Evolutionary conservation across 2,329 filamentous ascomycete species (phyloP).

Genomic region (Fusarium begoniae): DNA sequence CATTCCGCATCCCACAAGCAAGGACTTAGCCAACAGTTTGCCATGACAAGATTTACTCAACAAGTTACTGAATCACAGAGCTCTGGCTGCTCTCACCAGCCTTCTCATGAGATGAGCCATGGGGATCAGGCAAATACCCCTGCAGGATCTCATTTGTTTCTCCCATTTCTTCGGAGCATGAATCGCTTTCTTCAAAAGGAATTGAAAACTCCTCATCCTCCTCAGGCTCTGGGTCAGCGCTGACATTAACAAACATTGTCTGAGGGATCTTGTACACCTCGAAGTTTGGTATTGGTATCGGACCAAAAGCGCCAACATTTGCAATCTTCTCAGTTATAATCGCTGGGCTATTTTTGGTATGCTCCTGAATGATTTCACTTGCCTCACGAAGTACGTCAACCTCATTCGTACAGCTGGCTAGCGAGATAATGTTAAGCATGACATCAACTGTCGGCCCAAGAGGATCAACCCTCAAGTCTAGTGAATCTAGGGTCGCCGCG

Average conservation of each 20-base stretch:
- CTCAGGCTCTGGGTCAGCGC: not conserved
- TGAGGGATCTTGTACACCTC: not conserved
- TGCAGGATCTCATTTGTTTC: not conserved
- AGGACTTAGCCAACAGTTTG: not conserved
- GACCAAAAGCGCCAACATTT: not conserved
- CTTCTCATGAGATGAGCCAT: not conserved
- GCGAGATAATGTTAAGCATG: not conserved
- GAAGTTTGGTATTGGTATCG: not conserved
- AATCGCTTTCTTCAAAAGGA: not conserved
- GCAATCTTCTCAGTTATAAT: not conserved
- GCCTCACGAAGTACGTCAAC: not conserved
- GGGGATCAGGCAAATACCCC: not conserved
- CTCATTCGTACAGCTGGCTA: not conserved
- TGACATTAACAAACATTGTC: not conserved
- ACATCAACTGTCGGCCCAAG: no score
- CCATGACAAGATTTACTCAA: not conserved
- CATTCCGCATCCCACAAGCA: not conserved
- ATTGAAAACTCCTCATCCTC: not conserved
- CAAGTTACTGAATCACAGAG: not conserved
- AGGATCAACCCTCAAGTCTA: not conserved
- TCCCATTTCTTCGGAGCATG: not conserved
- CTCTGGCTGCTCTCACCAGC: not conserved
- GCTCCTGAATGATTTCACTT: not conserved
- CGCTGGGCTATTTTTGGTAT: no score
- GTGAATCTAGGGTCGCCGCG: not conserved